These are phyloP conservation scores for Larix kaempferi DNA, from an alignment of 75 land plant species.

Conservation along the genomic window DNA sequence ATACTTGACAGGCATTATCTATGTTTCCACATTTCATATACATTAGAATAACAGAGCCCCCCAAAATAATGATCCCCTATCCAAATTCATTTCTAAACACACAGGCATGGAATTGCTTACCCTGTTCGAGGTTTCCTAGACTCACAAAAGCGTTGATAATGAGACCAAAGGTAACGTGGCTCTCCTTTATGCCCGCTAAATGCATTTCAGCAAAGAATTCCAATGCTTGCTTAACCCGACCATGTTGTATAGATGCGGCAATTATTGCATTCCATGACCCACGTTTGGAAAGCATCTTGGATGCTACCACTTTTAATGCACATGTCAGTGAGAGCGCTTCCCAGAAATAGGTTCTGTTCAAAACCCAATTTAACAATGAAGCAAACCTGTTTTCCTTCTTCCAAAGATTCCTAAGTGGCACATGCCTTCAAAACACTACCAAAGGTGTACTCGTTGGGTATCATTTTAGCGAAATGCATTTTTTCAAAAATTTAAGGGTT, in stretches of 20 bases:
- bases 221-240: not conserved
- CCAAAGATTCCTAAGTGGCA: too few species aligned
- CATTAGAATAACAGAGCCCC: conserved; percentile 15
- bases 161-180: conserved; percentile 1
- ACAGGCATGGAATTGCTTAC: conserved; percentile 27
- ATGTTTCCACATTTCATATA: conserved; percentile 35
- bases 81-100: conserved; percentile 15
- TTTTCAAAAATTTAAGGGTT: too few species aligned
- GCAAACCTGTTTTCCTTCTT: too few species aligned
- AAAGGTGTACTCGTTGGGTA: too few species aligned
- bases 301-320: too few species aligned
- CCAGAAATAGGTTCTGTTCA: too few species aligned
- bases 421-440: too few species aligned
- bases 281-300: too few species aligned
- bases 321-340: too few species aligned
- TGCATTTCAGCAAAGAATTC: conserved; percentile 9
- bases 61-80: conserved; percentile 1
- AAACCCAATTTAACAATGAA: too few species aligned
- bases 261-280: too few species aligned
- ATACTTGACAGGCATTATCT: conserved; percentile 17
- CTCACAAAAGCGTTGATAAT: conserved; percentile 13
- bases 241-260: not conserved
- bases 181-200: not conserved
- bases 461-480: too few species aligned
- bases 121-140: conserved; percentile 6